Evolutionary conservation across 306 rosid genomes (phyloP).

Genomic region (Cotoneaster glaucophyllus): DNA sequence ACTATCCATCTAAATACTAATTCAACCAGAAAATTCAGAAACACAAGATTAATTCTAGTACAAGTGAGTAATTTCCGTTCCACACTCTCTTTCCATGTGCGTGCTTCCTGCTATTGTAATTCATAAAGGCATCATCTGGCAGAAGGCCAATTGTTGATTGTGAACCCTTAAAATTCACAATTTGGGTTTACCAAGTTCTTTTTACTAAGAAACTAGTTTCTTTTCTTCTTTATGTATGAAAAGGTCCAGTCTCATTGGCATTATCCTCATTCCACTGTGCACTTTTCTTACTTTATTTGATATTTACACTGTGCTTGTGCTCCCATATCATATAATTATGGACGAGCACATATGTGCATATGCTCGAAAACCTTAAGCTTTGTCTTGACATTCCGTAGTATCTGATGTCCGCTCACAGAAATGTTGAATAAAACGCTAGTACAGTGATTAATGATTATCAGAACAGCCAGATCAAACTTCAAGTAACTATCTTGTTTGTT

Average conservation of each 20-base stretch:
- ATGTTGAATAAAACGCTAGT: not conserved
- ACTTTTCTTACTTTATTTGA: not conserved
- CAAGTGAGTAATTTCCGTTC: not conserved
- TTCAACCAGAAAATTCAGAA: not conserved
- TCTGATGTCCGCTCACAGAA: not conserved
- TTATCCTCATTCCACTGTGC: not conserved
- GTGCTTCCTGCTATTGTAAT: not conserved
- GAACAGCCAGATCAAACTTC: not conserved
- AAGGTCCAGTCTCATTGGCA: not conserved
- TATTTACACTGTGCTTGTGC: not conserved
- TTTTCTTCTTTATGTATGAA: not conserved
- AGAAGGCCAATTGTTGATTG: not conserved
- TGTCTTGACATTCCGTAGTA: not conserved
- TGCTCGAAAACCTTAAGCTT: not conserved
- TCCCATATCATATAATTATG: not conserved
- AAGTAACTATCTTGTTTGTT: slow-evolving; percentile 11
- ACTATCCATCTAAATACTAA: not conserved
- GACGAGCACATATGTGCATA: not conserved
- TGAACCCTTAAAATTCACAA: not conserved
- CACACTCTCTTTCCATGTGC: not conserved
- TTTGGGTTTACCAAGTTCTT: not conserved
- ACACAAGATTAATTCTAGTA: not conserved
- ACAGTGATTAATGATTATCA: not conserved
- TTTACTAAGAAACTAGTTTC: not conserved
- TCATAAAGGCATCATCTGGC: not conserved